A percentile compares a stretch with the other conserved stretches of the same genome.
These are phyloP conservation scores for Didymella pinodella DNA, from an alignment of 2,329 filamentous ascomycete genomes.

Conservation along the genomic window DNA sequence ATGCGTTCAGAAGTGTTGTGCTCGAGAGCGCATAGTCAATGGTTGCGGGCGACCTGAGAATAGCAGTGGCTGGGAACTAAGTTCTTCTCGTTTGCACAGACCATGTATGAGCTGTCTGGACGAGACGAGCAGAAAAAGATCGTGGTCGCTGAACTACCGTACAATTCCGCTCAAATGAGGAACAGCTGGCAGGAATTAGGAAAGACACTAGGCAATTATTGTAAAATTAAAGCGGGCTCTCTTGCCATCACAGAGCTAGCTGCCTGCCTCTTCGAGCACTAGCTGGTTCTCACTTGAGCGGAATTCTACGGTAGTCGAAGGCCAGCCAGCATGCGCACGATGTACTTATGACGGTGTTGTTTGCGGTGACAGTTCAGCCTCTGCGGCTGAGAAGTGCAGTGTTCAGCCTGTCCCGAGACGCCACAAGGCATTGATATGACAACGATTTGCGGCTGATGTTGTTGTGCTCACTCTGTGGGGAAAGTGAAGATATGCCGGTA, in stretches of 20 bases:
- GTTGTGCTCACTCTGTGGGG: neutral
- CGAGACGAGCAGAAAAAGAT: neutral
- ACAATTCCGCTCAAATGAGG: no score
- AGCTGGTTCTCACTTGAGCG: no score
- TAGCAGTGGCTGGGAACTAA: slow-evolving; percentile 1
- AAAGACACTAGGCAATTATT: no score
- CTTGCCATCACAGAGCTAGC: no score
- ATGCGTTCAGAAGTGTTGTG: neutral
- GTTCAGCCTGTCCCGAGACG: neutral
- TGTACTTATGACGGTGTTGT: neutral
- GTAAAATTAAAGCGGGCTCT: no score
- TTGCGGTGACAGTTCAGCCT: neutral
- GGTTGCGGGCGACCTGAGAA: neutral
- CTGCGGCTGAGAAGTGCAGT: neutral
- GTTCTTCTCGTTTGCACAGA: slow-evolving; percentile 1
- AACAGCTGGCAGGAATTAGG: no score
- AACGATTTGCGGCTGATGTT: neutral
- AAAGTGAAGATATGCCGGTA: neutral
- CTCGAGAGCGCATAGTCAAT: neutral
- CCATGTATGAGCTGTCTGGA: neutral
- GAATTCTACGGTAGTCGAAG: neutral
- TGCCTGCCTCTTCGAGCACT: no score
- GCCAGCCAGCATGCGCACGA: neutral
- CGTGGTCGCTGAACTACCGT: neutral
- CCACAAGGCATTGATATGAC: neutral